Base-by-base conservation (phyloP, 495 filamentous ascomycete genomes). In the Aspergillus asperescens region DNA sequence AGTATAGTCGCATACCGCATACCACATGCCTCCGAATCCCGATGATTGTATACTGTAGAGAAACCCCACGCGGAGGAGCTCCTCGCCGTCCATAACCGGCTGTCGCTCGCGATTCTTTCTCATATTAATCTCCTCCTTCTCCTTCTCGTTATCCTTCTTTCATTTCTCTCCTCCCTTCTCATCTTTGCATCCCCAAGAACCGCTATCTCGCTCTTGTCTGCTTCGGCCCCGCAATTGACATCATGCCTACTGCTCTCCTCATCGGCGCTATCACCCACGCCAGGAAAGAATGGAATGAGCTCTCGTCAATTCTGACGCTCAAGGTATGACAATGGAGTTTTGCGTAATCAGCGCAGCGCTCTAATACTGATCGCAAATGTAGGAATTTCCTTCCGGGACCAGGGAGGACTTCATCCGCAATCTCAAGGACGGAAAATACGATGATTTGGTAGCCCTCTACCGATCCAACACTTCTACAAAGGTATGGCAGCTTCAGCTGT, bases 381-480 rank as follows among this genome's bases (percentile, higher is more conserved):
- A 85, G 81, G 73, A 81, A 71, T 77, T 82, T 55, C 72, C 69
- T 24, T 62, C 62, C 4, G 80, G 77, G 6, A 76, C 68, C 12
- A 67, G 81, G 31, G 69, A 75, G 41, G 72, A 77, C 16, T 81
- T 82, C 59, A 61, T 83, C 42, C 56, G 67, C 37, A 75, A 77
- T 52, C 81, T 76, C 61, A 71, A 73, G 52, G 56, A 69, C 8
- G 80, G 81, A 16, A 65, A 73, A 50, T 82, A 81, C 53, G 74
- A 82, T 38, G 79, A 81, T 43, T 75, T 84, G 1, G 66, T 78
- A 5, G 81, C 67, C 1, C 73, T 84, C 42, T 83, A 82, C 50
- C 68, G 82, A 20, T 83, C 79, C 20, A 83, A 81, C 50, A 67
- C 68, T 29, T 84, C 80, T n/a, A 79, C 71, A 22, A 67, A 78